Base-by-base conservation (phyloP, 441 rosid genomes). In the Eruca vesicaria region DNA sequence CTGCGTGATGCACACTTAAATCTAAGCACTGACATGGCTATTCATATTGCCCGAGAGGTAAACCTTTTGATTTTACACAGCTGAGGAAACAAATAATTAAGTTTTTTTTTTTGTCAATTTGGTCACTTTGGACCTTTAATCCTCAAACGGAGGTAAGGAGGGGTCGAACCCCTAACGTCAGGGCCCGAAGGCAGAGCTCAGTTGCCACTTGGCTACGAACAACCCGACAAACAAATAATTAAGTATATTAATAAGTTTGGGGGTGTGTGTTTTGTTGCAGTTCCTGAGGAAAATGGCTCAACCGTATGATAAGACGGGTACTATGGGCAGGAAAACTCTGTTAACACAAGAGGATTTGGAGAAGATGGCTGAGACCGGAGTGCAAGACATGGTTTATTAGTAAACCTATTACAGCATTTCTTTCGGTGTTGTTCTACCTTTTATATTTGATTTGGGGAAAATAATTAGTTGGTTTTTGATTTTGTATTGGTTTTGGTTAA, bases 21-120 rank as follows among this genome's bases (percentile, higher is more conserved):
- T 81, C 83, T 95, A 81, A 95, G 99, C 92, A 90, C 97, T n/a
- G 97, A 95, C 82, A 95, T 95, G 99, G 99, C 97, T 71, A 78
- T 92, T 63, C 90, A 92, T 77, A 88, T 89, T 75, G 97, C 98
- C 55, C 83, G 96, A 26, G 99, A 95, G 99, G 99, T 90, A 66
- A 38, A 69, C 53, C n/a, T 7, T 53, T 35, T 55, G 3, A 31
- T 1, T 2, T 9, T 1, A 15, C 12, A 21, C 60, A 60, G 52
- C 14, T 9, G 18, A 32, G 55, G 50, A 56, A 55, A 57, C 35
- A 45, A 48, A 48, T 12, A 50, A 20, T 36, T 19, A 20, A 52
- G 43, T 16, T n/a, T n/a, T n/a, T n/a, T n/a, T n/a, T n/a, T n/a
- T n/a, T n/a, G n/a, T n/a, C n/a, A n/a, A n/a, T n/a, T n/a, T n/a